Base-by-base conservation (phyloP, 2,329 filamentous ascomycete species). In the Chaetomium olivaceum region DNA sequence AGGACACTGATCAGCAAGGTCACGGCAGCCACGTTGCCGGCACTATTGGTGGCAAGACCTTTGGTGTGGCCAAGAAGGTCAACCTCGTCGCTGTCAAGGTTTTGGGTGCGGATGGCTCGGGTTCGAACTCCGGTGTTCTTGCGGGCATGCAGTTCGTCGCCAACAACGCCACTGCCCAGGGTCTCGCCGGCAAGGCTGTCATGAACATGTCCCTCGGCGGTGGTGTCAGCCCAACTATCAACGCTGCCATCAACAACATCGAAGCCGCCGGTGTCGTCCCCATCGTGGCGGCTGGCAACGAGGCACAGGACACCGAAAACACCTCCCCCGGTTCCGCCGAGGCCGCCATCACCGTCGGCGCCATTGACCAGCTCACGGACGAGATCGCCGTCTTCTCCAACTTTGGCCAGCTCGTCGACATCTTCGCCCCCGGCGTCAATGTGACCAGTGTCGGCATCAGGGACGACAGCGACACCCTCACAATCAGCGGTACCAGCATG, bases 141-240 rank as follows among this genome's bases (percentile, higher is more conserved):
- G 76, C 80, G n/a, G 88, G 87, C 67, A 82, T 90, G 76, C 79
- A 87, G 71, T 88, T 80, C 66, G 71, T 86, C 54, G 78, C 80
- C 54, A 68, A 80, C n/a, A 80, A 86, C 68, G 85, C 78, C 50
- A 69, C 73, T 51, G 62, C 74, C 43, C 77, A 76, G 67, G 77
- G 78, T 25, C 74, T 81, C 39, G 65, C 68, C n/a, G 83, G 84
- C 72, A 85, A 84, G 72, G 80, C 83, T 63, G 82, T 88, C 70
- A 83, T 88, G 80, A 88, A 87, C 80, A 86, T 88, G 84, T 88
- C 86, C 4, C 80, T 88, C 23, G 85, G 85, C 65, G 84, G 85
- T 31, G 74, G 76, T 64, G 73, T 70, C 51, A 86, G 83, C 8
- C 66, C 71, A 1, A 81, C 84, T 27, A 74, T 87, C 74, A 87